These are phyloP conservation scores for Hippophae tibetana DNA, from an alignment of 306 rosid genomes.

Conservation along the genomic window DNA sequence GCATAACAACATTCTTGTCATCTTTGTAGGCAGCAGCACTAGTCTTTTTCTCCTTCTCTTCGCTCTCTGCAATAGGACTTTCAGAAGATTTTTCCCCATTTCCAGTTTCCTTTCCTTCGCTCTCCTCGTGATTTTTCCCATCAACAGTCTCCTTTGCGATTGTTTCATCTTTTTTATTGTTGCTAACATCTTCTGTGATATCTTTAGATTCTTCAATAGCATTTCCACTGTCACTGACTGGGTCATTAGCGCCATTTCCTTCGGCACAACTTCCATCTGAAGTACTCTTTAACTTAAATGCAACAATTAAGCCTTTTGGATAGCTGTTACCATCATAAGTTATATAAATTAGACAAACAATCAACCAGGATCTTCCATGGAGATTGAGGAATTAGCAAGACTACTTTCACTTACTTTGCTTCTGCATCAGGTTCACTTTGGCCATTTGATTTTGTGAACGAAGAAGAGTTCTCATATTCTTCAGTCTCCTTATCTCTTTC, in stretches of 20 bases:
- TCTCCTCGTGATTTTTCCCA: constrained; percentile 19
- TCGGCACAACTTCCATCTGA: constrained; percentile 33
- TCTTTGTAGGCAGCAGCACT: constrained; percentile 40
- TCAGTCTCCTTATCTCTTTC: constrained; percentile 54
- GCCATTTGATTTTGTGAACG: constrained; percentile 21
- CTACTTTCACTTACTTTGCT: constrained; percentile 28
- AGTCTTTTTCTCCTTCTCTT: constrained; percentile 31
- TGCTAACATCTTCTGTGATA: constrained; percentile 17
- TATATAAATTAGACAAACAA: constrained; percentile 10
- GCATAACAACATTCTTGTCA: constrained; percentile 63
- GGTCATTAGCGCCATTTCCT: constrained; percentile 26
- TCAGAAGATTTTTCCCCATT: constrained; percentile 27
- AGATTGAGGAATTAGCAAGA: too few species aligned
- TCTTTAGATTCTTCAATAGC: constrained; percentile 14
- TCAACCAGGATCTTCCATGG: background rate
- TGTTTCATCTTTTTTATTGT: constrained; percentile 21
- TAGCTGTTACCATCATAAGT: constrained; percentile 46
- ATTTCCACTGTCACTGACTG: constrained; percentile 19
- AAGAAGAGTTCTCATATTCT: constrained; percentile 39
- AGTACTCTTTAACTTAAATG: constrained; percentile 46
- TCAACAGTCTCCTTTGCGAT: constrained; percentile 26
- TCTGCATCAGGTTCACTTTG: constrained; percentile 38
- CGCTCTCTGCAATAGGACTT: constrained; percentile 22
- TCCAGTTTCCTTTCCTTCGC: constrained; percentile 34
- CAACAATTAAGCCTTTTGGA: constrained; percentile 77